These are phyloP conservation scores for Alloascoidea hylecoeti DNA, from an alignment of 805 yeast species.

Conservation along the genomic window DNA sequence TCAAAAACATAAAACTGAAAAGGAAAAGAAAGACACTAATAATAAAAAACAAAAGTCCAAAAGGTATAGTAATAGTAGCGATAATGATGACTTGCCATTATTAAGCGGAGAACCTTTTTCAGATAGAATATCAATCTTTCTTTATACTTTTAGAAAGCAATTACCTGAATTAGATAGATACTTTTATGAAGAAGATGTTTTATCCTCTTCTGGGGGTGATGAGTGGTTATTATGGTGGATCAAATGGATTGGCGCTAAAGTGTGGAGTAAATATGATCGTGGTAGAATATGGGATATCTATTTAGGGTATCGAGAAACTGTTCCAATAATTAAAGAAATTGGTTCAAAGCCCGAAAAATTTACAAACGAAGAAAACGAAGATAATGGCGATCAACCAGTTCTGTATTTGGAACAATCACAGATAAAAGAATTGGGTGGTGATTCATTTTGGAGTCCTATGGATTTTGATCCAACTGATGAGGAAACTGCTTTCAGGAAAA, in stretches of 20 bases:
- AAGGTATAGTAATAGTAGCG: slow-evolving; percentile 6
- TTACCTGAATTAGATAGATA: slow-evolving; percentile 68
- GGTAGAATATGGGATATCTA: slow-evolving; percentile 85
- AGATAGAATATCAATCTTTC: slow-evolving; percentile 54
- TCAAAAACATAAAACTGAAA: background rate
- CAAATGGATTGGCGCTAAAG: slow-evolving; percentile 79
- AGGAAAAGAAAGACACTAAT: background rate
- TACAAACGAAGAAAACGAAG: background rate
- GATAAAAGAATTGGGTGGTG: slow-evolving; percentile 30
- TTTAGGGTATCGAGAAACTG: slow-evolving; percentile 32
- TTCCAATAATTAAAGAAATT: slow-evolving; percentile 10
- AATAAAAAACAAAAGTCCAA: slow-evolving; percentile 1
- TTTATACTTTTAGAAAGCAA: slow-evolving; percentile 42
- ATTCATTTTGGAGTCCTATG: slow-evolving; percentile 43
- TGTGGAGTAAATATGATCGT: slow-evolving; percentile 66
- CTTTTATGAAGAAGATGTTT: slow-evolving; percentile 67
- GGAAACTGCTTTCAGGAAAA: background rate
- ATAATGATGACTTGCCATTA: slow-evolving; percentile 21
- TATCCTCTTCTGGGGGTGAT: slow-evolving; percentile 49
- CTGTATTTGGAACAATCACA: background rate
- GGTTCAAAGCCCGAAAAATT: background rate
- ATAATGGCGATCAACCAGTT: background rate
- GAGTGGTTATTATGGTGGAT: slow-evolving; percentile 96
- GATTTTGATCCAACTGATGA: slow-evolving; percentile 11
- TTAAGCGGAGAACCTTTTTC: slow-evolving; percentile 49